These are phyloP conservation scores for Monilinia fructigena DNA, from an alignment of 2,329 filamentous ascomycete genomes.

Conservation along the genomic window DNA sequence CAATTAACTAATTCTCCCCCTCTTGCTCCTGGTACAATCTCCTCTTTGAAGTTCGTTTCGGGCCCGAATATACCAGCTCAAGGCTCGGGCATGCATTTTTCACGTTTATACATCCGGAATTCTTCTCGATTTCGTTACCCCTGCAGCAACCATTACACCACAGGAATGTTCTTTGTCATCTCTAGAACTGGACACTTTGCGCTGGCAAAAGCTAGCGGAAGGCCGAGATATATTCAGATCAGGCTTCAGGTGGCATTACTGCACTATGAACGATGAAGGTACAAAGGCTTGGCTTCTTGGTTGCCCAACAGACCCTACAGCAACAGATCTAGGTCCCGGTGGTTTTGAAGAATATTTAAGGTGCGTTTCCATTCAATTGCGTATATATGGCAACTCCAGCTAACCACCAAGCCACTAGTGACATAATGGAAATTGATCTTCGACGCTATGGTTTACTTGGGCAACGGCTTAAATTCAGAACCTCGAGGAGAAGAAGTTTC, in stretches of 20 bases:
- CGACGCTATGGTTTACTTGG: slow-evolving; percentile 88
- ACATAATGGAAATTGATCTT: slow-evolving; percentile 91
- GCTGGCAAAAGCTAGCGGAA: slow-evolving; percentile 94
- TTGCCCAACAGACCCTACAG: slow-evolving; percentile 71
- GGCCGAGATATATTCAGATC: slow-evolving; percentile 89
- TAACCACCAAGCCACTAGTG: slow-evolving; percentile 46
- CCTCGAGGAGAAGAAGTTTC: slow-evolving; percentile 49
- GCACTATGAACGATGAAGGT: slow-evolving; percentile 90
- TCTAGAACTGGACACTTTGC: slow-evolving; percentile 78
- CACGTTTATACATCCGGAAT: slow-evolving; percentile 93
- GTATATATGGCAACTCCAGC: slow-evolving; percentile 27
- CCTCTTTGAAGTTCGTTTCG: slow-evolving; percentile 83
- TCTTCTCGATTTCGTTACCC: slow-evolving; percentile 90
- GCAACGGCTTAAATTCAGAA: slow-evolving; percentile 67
- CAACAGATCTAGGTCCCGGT: slow-evolving; percentile 64
- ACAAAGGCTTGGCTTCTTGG: slow-evolving; percentile 98
- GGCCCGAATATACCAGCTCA: slow-evolving; percentile 85
- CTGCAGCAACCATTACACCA: slow-evolving; percentile 79
- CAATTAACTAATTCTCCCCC: slow-evolving; percentile 73
- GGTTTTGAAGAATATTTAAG: slow-evolving; percentile 85
- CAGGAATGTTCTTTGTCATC: slow-evolving; percentile 89
- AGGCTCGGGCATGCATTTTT: slow-evolving; percentile 90
- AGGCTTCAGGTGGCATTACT: slow-evolving; percentile 98
- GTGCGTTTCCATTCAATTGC: slow-evolving; percentile 33
- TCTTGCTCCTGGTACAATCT: slow-evolving; percentile 84